phyloP scores from a whole-genome alignment of 768 basidiomycete species.

The Termitomyces sp. region DNA sequence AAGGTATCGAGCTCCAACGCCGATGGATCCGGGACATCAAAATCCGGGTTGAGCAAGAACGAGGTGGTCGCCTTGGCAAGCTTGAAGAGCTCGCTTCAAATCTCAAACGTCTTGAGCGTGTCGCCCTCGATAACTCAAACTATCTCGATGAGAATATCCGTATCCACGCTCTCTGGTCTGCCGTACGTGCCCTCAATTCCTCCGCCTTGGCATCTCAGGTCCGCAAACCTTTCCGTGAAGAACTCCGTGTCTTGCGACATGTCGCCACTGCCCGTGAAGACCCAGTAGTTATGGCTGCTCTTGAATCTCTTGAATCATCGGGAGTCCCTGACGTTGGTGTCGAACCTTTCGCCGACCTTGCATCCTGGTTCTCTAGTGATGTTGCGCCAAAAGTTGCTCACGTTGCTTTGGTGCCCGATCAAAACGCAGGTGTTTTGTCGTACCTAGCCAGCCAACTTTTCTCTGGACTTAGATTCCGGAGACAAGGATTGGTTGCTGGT shows the following conservation, averaged over 20 bases:
- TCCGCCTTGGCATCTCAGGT: slow-evolving; percentile 59
- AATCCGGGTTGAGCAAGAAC: slow-evolving; percentile 92
- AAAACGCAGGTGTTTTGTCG: slow-evolving; percentile 82
- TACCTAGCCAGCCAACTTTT: slow-evolving; percentile 79
- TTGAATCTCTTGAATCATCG: slow-evolving; percentile 63
- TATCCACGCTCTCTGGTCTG: slow-evolving; percentile 89
- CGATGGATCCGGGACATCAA: slow-evolving; percentile 97
- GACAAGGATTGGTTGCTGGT: slow-evolving; percentile 75
- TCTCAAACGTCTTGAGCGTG: slow-evolving; percentile 85
- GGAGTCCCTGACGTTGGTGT: slow-evolving; percentile 78
- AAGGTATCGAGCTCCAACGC: slow-evolving; percentile 96
- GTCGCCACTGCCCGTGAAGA: slow-evolving; percentile 70
- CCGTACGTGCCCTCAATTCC: slow-evolving; percentile 73
- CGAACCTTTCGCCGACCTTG: slow-evolving; percentile 84
- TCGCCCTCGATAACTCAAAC: slow-evolving; percentile 85
- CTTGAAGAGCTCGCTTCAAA: slow-evolving; percentile 89
- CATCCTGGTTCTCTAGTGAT: slow-evolving; percentile 84
- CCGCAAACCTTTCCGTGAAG: slow-evolving; percentile 83
- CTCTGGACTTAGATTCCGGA: slow-evolving; percentile 72
- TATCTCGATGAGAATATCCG: slow-evolving; percentile 94
- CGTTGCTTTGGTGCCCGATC: slow-evolving; percentile 91
- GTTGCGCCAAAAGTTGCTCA: slow-evolving; percentile 80
- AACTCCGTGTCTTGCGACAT: slow-evolving; percentile 79
- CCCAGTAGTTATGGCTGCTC: slow-evolving; percentile 54
- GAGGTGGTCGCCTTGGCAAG: slow-evolving; percentile 91